A percentile compares a stretch with the other conserved stretches of the same genome.
These are phyloP conservation scores for Aspergillus proliferans DNA, from an alignment of 2,329 filamentous ascomycete genomes.

Conservation along the genomic window DNA sequence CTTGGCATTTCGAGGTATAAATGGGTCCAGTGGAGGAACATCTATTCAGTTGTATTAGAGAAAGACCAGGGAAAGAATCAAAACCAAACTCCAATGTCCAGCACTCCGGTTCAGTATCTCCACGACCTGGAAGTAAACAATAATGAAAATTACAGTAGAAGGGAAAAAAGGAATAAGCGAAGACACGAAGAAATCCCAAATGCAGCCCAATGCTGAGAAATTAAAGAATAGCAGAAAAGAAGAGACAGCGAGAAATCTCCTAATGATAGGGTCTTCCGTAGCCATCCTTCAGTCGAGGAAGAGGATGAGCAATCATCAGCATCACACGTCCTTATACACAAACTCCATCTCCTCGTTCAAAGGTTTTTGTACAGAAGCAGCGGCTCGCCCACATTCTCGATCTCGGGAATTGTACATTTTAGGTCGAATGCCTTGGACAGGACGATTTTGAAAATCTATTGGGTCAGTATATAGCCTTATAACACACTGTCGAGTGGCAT, in stretches of 20 bases:
- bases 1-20: not conserved
- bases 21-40: not conserved
- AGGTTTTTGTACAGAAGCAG: slow-evolving; percentile 75
- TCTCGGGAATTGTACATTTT: slow-evolving; percentile 98
- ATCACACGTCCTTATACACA: slow-evolving; percentile 33
- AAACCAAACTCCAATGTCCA: not conserved
- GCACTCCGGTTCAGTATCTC: slow-evolving; percentile 10
- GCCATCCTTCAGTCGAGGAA: slow-evolving; percentile 3
- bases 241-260: slow-evolving; percentile 3
- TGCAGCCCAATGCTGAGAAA: slow-evolving; percentile 18
- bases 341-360: slow-evolving; percentile 20
- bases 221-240: slow-evolving; percentile 7
- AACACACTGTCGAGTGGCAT: not conserved
- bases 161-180: slow-evolving; percentile 1
- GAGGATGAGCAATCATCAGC: slow-evolving; percentile 22
- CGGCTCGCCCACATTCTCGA: slow-evolving; percentile 95
- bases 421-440: slow-evolving; percentile 97
- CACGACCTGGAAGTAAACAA: slow-evolving; percentile 12
- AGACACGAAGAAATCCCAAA: slow-evolving; percentile 9
- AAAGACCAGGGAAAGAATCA: not conserved
- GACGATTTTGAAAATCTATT: slow-evolving; percentile 98
- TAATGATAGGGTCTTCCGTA: not conserved
- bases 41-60: not conserved
- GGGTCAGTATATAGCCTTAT: slow-evolving; percentile 18
- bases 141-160: slow-evolving; percentile 7